Evolutionary conservation across 2,329 filamentous ascomycete genomes (phyloP).

Genomic region (Teratosphaeria gauchensis): DNA sequence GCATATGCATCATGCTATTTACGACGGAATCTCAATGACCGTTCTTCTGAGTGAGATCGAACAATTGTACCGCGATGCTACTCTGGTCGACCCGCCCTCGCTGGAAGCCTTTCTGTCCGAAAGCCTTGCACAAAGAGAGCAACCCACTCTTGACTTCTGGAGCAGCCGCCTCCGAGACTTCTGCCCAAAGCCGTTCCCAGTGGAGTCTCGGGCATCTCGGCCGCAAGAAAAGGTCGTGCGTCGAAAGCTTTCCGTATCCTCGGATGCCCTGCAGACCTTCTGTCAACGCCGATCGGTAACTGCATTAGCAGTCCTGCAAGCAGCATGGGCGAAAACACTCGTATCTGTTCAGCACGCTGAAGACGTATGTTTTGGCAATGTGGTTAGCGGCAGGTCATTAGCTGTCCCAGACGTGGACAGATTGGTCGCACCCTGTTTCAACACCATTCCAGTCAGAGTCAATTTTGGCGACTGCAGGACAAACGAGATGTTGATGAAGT

Average conservation of each 20-base stretch:
- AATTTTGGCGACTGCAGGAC: constrained; percentile 39
- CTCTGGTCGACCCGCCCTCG: constrained; percentile 38
- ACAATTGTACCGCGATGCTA: constrained; percentile 38
- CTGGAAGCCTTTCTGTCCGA: constrained; percentile 57
- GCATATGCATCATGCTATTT: constrained; percentile 70
- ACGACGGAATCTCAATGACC: constrained; percentile 71
- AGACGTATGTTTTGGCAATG: constrained; percentile 80
- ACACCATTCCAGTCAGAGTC: constrained; percentile 66
- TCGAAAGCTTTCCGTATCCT: neutral
- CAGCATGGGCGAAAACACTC: constrained; percentile 61
- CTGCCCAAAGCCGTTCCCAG: constrained; percentile 32
- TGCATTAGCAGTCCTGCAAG: constrained; percentile 59
- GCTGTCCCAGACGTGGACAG: constrained; percentile 56
- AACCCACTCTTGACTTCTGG: constrained; percentile 58
- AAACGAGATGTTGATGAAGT: constrained; percentile 49
- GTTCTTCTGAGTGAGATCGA: constrained; percentile 64
- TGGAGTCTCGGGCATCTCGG: constrained; percentile 9
- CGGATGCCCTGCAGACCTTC: constrained; percentile 33
- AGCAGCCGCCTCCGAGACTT: constrained; percentile 44
- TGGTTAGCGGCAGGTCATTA: constrained; percentile 67
- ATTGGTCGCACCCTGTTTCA: constrained; percentile 85
- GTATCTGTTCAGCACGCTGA: constrained; percentile 43
- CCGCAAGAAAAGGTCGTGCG: neutral
- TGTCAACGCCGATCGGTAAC: constrained; percentile 45
- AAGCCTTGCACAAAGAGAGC: constrained; percentile 42